These are phyloP conservation scores for Bryum argenteum DNA, from an alignment of 225 moss, liverwort and hornwort species.

Conservation along the genomic window DNA sequence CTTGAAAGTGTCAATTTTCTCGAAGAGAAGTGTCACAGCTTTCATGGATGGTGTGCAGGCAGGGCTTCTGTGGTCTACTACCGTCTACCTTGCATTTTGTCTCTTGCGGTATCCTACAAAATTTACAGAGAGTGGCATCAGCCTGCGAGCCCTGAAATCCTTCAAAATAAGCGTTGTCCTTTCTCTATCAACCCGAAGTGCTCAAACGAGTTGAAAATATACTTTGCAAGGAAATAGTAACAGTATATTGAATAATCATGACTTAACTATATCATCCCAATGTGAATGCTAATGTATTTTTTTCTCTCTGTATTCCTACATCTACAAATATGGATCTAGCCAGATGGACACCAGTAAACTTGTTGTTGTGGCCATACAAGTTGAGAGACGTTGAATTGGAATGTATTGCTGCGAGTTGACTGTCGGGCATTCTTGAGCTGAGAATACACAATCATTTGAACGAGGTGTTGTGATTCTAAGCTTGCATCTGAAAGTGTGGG, in stretches of 20 bases:
- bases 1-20: neutral
- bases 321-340: neutral
- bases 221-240: neutral
- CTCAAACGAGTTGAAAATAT: neutral
- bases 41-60: slow-evolving; percentile 51
- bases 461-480: neutral
- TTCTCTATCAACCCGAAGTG: neutral
- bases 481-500: neutral
- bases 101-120: slow-evolving; percentile 75
- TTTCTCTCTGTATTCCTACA: neutral
- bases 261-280: neutral
- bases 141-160: slow-evolving; percentile 63
- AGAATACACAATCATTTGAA: neutral
- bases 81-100: slow-evolving; percentile 74
- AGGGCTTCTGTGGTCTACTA: slow-evolving; percentile 69
- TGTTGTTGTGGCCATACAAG: neutral
- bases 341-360: neutral
- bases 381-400: too few species aligned
- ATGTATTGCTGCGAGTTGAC: neutral
- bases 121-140: slow-evolving; percentile 53
- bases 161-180: slow-evolving; percentile 65
- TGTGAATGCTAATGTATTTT: neutral
- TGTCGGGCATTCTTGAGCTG: too few species aligned
- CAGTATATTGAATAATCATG: too few species aligned
- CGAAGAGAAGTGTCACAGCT: slow-evolving; percentile 9